Conservation (phyloP, 805 yeast species). For the Saccharomycopsis vini region DNA sequence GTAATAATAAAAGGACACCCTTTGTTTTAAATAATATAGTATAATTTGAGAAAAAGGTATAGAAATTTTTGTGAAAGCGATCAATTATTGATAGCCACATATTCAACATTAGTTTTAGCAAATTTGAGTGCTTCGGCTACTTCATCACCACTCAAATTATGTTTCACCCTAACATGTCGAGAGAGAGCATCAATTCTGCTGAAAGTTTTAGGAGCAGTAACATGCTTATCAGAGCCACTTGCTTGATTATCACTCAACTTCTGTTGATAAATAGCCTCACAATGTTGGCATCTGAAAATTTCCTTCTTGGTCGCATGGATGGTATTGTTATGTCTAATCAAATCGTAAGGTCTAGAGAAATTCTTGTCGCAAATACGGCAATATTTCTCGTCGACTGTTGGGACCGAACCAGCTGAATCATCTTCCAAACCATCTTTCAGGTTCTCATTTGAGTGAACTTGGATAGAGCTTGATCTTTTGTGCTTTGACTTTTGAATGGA, state of each 20-base stretch:
- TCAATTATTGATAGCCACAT: conserved; percentile 5
- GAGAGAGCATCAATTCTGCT: conserved; percentile 92
- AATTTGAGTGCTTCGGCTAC: conserved; percentile 64
- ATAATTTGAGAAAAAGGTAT: neutral
- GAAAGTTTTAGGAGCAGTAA: conserved; percentile 55
- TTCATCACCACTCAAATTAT: conserved; percentile 56
- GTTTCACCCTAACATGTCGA: conserved; percentile 88
- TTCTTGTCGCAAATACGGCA: conserved; percentile 69
- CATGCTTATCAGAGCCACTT: neutral
- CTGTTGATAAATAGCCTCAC: conserved; percentile 50
- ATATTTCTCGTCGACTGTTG: too few relatives aligned
- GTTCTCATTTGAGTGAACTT: neutral
- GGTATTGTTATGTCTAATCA: conserved; percentile 92
- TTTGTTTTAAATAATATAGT: too few relatives aligned
- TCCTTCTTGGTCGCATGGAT: conserved; percentile 86
- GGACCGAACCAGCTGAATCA: too few relatives aligned
- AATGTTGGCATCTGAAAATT: conserved; percentile 76
- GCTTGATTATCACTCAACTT: conserved; percentile 31
- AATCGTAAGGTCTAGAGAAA: conserved; percentile 90
- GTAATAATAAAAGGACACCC: neutral
- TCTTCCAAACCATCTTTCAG: too few relatives aligned
- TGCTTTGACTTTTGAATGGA: conserved; percentile 1
- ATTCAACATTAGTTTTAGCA: conserved; percentile 74
- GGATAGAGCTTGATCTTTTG: conserved; percentile 2
- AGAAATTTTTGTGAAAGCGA: too few relatives aligned